A percentile compares a stretch with the other conserved stretches of the same genome.
Conservation (phyloP, 768 basidiomycete species). For the Tephrocybe rancida region DNA sequence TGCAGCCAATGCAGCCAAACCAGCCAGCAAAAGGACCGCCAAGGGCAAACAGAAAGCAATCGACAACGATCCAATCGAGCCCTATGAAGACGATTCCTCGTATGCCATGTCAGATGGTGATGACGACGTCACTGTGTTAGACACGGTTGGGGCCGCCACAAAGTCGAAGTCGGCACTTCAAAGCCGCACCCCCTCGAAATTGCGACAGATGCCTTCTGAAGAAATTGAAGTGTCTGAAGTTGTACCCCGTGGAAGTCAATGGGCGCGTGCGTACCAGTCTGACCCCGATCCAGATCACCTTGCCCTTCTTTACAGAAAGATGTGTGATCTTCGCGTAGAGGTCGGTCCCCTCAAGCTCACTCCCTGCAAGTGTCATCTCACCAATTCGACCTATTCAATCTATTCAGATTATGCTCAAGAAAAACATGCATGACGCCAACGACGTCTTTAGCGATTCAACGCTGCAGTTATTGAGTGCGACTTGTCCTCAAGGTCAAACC, state of each 20-base stretch:
- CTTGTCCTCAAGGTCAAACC: constrained; percentile 41
- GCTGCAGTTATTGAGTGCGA: constrained; percentile 37
- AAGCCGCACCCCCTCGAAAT: background rate
- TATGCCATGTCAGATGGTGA: constrained; percentile 22
- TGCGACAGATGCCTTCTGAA: background rate
- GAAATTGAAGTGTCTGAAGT: constrained; percentile 2
- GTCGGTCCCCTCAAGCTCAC: constrained; percentile 23
- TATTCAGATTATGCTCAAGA: constrained; percentile 27
- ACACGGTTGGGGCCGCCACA: background rate
- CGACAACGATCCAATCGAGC: constrained; percentile 35
- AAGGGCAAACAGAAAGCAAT: constrained; percentile 28
- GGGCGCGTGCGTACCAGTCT: background rate
- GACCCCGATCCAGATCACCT: constrained; percentile 18
- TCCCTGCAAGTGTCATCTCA: background rate
- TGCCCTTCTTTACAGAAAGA: constrained; percentile 25
- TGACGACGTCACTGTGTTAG: constrained; percentile 21
- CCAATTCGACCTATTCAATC: too few species aligned
- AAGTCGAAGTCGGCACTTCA: background rate
- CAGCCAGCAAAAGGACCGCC: constrained; percentile 22
- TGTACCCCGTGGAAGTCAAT: background rate
- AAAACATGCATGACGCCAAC: constrained; percentile 25
- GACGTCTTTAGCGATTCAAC: constrained; percentile 37
- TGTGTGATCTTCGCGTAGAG: constrained; percentile 21
- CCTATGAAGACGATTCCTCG: constrained; percentile 29
- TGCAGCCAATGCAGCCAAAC: constrained; percentile 15